Base-by-base conservation (phyloP, 2,329 filamentous ascomycete genomes). In the Colletotrichum orbiculare region DNA sequence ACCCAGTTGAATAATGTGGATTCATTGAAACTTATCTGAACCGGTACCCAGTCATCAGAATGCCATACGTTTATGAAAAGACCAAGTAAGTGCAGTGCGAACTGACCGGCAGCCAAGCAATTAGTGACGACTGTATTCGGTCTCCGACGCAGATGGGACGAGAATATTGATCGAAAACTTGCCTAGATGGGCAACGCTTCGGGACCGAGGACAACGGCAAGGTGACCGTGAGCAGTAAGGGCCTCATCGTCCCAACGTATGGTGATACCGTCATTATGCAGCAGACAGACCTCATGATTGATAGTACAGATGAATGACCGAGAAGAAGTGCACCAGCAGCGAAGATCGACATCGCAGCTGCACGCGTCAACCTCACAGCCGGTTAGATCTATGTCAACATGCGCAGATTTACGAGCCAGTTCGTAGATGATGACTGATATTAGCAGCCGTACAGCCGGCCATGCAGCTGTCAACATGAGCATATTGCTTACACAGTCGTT, bases 181-280 rank as follows among this genome's bases (percentile, higher is more conserved):
- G 43, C 55, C 46, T 50, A 13, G 42, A 50, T 25, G n/a, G n/a
- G 55, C 13, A 9, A 11, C 37, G 13, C 43, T 58, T 43, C 42
- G 42, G 46, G 43, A 47, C 43, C 38, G 46, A 58, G 48, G 35
- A 33, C 43, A 17, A 52, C 53, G 54, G 45, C 39, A 61, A 35
- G n/a, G 38, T 38, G n/a, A 46, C 46, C 46, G 53, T 47, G 46
- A 34, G 34, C 17, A 46, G 60, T 39, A 57, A 41, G 25, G 13
- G 38, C n/a, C 50, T 55, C 50, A 37, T 41, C 61, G 43, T 65
- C 62, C 35, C 39, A 39, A 54, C 35, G 50, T 33, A 3, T 41
- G 35, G 11, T 34, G 8, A 11, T 37, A 49, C 38, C 46, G 45
- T 55, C 57, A 61, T 60, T 11, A 12, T 15, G 13, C 42, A 12